Conservation (phyloP, 177 flowering plant genomes). For the Vitis hybrid region DNA sequence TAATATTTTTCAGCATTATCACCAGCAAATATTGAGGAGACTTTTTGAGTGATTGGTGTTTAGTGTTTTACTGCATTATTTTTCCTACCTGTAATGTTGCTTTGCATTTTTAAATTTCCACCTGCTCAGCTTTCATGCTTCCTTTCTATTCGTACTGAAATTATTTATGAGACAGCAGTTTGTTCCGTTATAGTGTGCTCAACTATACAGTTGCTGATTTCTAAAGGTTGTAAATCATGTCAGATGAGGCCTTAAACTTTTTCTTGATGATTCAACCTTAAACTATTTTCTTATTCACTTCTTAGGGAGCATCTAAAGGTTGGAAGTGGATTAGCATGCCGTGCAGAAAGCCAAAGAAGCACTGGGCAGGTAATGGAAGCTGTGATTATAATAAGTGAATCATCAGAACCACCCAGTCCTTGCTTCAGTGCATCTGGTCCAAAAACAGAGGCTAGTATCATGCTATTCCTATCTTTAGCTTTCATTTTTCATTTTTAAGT, state of each 20-base stretch:
- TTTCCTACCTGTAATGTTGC: no score
- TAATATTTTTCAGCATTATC: no score
- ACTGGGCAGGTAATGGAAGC: constrained; percentile 54
- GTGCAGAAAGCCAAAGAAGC: constrained; percentile 25
- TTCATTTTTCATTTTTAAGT: background rate
- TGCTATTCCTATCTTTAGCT: background rate
- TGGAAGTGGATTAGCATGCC: constrained; percentile 58
- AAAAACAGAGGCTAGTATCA: constrained; percentile 56
- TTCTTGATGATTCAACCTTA: constrained; percentile 1
- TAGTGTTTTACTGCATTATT: background rate
- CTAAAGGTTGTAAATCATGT: constrained; percentile 49
- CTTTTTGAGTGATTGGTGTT: no score
- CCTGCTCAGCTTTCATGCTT: background rate
- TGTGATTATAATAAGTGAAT: constrained; percentile 55
- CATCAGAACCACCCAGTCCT: constrained; percentile 32
- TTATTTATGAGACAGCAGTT: background rate
- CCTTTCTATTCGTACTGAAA: background rate
- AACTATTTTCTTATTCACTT: constrained; percentile 2
- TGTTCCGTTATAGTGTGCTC: background rate
- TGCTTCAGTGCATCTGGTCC: constrained; percentile 35
- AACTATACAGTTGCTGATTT: background rate
- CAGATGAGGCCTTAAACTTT: no score
- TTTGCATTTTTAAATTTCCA: no score
- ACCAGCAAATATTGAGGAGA: no score
- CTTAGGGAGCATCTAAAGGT: constrained; percentile 53